Evolutionary conservation across 2,329 filamentous ascomycete genomes (phyloP).

Genomic region (Periconia sp.): DNA sequence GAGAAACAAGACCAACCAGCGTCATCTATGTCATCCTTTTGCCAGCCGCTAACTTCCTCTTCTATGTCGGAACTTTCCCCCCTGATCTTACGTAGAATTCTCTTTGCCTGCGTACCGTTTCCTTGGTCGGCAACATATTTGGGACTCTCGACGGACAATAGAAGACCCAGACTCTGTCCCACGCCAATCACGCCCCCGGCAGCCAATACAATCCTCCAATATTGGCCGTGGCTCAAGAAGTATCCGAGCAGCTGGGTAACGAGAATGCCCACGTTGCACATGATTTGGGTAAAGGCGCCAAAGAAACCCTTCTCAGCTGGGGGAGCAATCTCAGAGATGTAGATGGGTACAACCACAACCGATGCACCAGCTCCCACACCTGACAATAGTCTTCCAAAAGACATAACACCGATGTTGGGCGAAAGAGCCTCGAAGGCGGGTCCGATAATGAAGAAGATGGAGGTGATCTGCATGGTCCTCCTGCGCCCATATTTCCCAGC

Average conservation of each 20-base stretch:
- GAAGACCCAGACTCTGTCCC: slow-evolving; percentile 68
- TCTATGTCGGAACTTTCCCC: slow-evolving; percentile 69
- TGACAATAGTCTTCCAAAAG: slow-evolving; percentile 73
- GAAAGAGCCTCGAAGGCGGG: slow-evolving; percentile 75
- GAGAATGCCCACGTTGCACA: slow-evolving; percentile 89
- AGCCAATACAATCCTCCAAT: slow-evolving; percentile 83
- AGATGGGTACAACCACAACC: slow-evolving; percentile 91
- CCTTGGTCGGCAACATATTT: slow-evolving; percentile 77
- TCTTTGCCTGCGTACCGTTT: slow-evolving; percentile 62
- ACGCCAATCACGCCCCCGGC: slow-evolving; percentile 69
- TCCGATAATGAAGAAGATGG: slow-evolving; percentile 74
- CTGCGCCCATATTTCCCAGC: slow-evolving; percentile 76
- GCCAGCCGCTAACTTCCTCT: slow-evolving; percentile 66
- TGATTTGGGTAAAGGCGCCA: slow-evolving; percentile 81
- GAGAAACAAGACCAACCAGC: slow-evolving; percentile 23
- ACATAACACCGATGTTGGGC: slow-evolving; percentile 66
- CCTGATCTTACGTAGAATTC: slow-evolving; percentile 73
- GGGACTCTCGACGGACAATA: slow-evolving; percentile 78
- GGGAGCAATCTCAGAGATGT: slow-evolving; percentile 89
- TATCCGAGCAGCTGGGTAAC: slow-evolving; percentile 81
- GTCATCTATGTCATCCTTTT: slow-evolving; percentile 31
- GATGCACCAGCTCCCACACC: slow-evolving; percentile 85
- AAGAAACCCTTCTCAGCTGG: slow-evolving; percentile 72
- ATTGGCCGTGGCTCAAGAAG: slow-evolving; percentile 76
- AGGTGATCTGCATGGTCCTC: slow-evolving; percentile 74